phyloP scores from a whole-genome alignment of 179 eudicot species.

The Dionaea muscipula region DNA sequence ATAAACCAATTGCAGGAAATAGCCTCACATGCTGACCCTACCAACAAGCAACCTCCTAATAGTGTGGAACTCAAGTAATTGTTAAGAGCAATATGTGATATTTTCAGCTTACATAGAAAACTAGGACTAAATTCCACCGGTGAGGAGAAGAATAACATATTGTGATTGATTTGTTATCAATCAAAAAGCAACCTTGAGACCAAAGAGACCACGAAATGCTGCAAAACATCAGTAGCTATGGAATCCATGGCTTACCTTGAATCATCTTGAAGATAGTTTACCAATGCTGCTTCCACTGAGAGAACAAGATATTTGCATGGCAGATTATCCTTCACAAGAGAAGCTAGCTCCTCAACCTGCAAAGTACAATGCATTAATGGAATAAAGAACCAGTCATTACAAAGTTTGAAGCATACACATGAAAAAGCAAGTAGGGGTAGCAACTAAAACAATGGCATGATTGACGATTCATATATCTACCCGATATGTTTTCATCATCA shows the following conservation, averaged over 20 bases:
- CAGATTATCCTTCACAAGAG: conserved; percentile 67
- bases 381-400: neutral
- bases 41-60: neutral
- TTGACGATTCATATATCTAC: too few relatives aligned
- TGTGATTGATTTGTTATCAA: neutral
- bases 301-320: conserved; percentile 79
- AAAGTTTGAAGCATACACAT: neutral
- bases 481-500: too few relatives aligned
- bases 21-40: neutral
- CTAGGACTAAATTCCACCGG: neutral
- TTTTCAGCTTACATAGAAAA: neutral
- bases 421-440: neutral
- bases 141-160: neutral
- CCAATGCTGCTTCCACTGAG: conserved; percentile 62
- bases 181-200: neutral
- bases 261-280: conserved; percentile 58
- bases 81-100: neutral
- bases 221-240: neutral
- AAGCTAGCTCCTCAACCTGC: conserved; percentile 95
- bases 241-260: conserved; percentile 34
- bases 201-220: neutral
- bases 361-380: neutral
- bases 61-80: neutral
- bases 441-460: too few relatives aligned
- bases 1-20: neutral